These are phyloP conservation scores for Fusarium begoniae DNA, from an alignment of 2,329 filamentous ascomycete genomes.

Conservation along the genomic window DNA sequence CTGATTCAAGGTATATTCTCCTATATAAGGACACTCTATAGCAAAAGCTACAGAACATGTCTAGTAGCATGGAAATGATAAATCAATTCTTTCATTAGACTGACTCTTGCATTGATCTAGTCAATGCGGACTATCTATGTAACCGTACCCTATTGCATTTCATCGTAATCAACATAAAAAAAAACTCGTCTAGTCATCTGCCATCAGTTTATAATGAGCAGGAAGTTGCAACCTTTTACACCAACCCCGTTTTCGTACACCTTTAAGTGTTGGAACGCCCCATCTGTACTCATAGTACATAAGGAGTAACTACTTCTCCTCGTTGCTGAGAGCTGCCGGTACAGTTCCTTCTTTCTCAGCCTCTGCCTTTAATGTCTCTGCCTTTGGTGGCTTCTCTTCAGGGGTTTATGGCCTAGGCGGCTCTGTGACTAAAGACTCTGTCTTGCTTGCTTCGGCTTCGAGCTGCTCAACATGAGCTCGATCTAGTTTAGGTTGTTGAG, in stretches of 20 bases:
- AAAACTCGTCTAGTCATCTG: constrained; percentile 31
- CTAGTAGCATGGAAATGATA: neutral
- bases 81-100: constrained; percentile 2
- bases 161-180: constrained; percentile 27
- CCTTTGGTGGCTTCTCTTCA: neutral
- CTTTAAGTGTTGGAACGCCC: neutral
- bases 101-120: neutral
- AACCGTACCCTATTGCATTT: constrained; percentile 10
- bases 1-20: neutral
- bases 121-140: constrained; percentile 6
- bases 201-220: constrained; percentile 8
- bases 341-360: neutral
- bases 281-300: neutral
- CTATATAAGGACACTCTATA: constrained; percentile 2
- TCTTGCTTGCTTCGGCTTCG: neutral
- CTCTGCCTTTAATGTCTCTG: neutral
- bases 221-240: constrained; percentile 1
- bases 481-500: constrained; percentile 4
- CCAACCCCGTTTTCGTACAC: neutral
- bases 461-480: neutral
- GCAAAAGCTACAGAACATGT: neutral
- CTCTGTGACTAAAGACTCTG: neutral
- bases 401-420: neutral
- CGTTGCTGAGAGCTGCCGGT: neutral
- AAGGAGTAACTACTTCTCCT: constrained; percentile 5